phyloP scores from a whole-genome alignment of 371 early-diverging fungal genomes.

The Circinella minor region DNA sequence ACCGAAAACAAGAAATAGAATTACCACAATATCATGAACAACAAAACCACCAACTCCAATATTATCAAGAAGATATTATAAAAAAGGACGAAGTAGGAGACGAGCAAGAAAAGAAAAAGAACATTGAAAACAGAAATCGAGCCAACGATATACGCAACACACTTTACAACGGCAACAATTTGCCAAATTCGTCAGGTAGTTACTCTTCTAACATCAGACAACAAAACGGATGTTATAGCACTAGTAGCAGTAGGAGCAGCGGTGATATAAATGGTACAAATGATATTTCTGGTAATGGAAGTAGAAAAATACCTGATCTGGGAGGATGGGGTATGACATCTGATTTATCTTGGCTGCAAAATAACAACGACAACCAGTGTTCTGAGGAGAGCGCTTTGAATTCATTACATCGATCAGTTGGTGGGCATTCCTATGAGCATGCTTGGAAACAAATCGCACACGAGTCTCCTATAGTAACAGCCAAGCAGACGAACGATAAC shows the following conservation, averaged over 20 bases:
- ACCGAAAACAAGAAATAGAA: not conserved
- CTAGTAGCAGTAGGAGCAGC: not conserved
- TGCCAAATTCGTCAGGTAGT: not conserved
- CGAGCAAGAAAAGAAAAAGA: not conserved
- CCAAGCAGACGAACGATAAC: not conserved
- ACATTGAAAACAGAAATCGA: not conserved
- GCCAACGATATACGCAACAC: not conserved
- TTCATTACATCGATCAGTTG: not conserved
- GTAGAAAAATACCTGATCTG: conserved; percentile 18
- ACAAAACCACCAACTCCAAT: not conserved
- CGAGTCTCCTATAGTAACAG: not conserved
- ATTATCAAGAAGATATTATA: too few relatives aligned
- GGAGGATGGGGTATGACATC: conserved; percentile 34
- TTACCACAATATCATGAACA: not conserved
- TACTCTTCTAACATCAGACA: not conserved
- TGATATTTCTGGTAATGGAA: not conserved
- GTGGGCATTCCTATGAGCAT: conserved; percentile 3
- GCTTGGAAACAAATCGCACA: conserved; percentile 17
- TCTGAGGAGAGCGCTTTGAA: not conserved
- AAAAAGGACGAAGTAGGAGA: not conserved
- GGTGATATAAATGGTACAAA: not conserved
- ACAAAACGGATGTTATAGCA: not conserved
- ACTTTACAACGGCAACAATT: not conserved
- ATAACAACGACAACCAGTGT: not conserved
- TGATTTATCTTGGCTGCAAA: conserved; percentile 9